Evolutionary conservation across 106 monocot genomes (phyloP).

Genomic region (Hemerocallis citrina): DNA sequence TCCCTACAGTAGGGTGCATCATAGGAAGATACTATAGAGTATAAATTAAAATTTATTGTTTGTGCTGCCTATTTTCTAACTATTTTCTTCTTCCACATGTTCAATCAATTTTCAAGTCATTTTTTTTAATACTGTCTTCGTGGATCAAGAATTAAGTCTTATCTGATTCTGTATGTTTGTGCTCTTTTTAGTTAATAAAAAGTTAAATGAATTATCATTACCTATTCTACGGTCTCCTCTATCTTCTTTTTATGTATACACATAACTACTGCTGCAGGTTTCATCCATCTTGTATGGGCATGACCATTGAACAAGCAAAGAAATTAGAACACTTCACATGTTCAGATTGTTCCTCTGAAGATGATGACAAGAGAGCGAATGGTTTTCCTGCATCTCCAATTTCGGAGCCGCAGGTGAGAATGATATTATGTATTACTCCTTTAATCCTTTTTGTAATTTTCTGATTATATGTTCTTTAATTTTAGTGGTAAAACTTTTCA

Average conservation of each 20-base stretch:
- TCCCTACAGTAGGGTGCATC: no score
- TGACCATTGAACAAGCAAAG: slow-evolving; percentile 26
- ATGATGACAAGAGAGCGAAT: slow-evolving; percentile 18
- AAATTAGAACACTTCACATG: slow-evolving; percentile 24
- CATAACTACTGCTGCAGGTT: slow-evolving; percentile 15
- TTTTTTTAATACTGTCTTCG: no score
- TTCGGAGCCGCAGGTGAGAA: slow-evolving; percentile 22
- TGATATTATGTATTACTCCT: neutral
- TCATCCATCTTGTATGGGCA: slow-evolving; percentile 25
- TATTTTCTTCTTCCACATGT: no score
- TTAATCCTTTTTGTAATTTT: neutral
- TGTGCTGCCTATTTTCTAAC: no score
- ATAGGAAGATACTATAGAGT: no score
- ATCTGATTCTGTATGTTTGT: no score
- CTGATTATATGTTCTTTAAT: neutral
- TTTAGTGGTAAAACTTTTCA: neutral
- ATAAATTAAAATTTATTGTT: no score
- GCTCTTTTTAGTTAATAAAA: no score
- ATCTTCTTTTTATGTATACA: neutral
- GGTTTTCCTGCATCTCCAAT: slow-evolving; percentile 15
- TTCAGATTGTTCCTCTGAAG: slow-evolving; percentile 21
- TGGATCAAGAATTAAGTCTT: no score
- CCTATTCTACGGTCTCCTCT: no score
- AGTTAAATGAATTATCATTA: no score
- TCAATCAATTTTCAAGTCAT: no score